These are phyloP conservation scores for Tolypocladium sp. DNA, from an alignment of 2,329 filamentous ascomycete species.

Conservation along the genomic window DNA sequence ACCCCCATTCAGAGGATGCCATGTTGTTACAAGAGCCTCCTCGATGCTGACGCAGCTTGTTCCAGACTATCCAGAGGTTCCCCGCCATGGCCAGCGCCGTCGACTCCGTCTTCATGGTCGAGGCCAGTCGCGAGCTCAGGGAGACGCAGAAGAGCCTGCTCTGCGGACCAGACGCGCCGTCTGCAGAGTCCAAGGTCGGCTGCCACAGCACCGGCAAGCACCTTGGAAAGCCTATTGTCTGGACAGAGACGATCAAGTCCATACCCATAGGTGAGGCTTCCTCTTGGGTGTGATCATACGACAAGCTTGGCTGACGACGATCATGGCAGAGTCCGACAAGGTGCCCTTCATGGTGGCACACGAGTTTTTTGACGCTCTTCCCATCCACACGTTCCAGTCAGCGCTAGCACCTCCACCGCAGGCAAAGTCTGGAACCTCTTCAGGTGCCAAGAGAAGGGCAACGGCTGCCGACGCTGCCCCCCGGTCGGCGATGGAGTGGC, in stretches of 20 bases:
- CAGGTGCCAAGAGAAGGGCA: slow-evolving; percentile 24
- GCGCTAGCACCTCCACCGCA: slow-evolving; percentile 30
- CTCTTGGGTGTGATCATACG: background rate
- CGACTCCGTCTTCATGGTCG: slow-evolving; percentile 85
- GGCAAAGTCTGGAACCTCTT: slow-evolving; percentile 16
- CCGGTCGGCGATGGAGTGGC: slow-evolving; percentile 51
- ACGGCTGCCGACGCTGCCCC: slow-evolving; percentile 15
- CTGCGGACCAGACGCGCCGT: slow-evolving; percentile 59
- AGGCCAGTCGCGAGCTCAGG: slow-evolving; percentile 77
- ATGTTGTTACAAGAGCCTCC: too few species aligned
- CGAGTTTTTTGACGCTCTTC: slow-evolving; percentile 96
- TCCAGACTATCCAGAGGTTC: slow-evolving; percentile 75
- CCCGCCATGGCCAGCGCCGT: slow-evolving; percentile 66
- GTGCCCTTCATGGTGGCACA: slow-evolving; percentile 92
- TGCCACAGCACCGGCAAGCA: slow-evolving; percentile 70
- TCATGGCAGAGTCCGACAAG: slow-evolving; percentile 47
- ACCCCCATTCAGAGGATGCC: background rate
- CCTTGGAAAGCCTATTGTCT: slow-evolving; percentile 64
- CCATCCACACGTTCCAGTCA: slow-evolving; percentile 90
- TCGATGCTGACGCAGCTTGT: slow-evolving; percentile 4
- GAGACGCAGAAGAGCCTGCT: slow-evolving; percentile 72
- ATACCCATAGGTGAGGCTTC: slow-evolving; percentile 54
- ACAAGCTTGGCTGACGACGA: background rate
- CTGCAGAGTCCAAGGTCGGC: slow-evolving; percentile 65
- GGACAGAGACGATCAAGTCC: slow-evolving; percentile 84